These are phyloP conservation scores for Fusarium nisikadoi DNA, from an alignment of 2,329 filamentous ascomycete species.

Conservation along the genomic window DNA sequence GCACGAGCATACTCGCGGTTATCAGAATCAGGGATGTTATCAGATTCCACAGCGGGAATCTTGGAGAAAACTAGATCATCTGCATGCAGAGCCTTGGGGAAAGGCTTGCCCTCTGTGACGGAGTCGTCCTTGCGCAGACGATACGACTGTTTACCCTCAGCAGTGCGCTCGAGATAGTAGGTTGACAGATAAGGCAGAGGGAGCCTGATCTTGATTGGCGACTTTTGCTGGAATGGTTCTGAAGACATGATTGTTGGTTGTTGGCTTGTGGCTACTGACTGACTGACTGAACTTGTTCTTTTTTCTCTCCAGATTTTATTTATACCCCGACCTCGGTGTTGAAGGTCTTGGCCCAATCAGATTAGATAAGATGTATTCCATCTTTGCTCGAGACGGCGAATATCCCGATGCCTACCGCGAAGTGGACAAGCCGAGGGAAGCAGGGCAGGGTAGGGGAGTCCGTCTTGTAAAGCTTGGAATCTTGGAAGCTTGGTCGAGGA, in stretches of 20 bases:
- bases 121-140: constrained; percentile 35
- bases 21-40: constrained; percentile 41
- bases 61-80: constrained; percentile 34
- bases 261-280: constrained; percentile 10
- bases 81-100: constrained; percentile 36
- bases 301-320: constrained; percentile 38
- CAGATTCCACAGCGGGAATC: constrained; percentile 33
- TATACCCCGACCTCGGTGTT: constrained; percentile 34
- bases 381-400: background rate
- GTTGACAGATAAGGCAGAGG: constrained; percentile 39
- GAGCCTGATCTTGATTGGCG: constrained; percentile 57
- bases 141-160: constrained; percentile 32
- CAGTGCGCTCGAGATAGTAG: constrained; percentile 36
- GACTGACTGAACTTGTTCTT: background rate
- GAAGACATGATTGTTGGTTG: constrained; percentile 29
- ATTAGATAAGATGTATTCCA: constrained; percentile 24
- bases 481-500: constrained; percentile 1
- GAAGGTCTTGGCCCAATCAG: constrained; percentile 22
- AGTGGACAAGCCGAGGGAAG: background rate
- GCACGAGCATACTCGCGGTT: constrained; percentile 62
- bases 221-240: constrained; percentile 35
- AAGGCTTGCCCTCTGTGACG: constrained; percentile 27
- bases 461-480: constrained; percentile 24
- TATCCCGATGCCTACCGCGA: constrained; percentile 18
- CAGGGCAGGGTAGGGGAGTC: constrained; percentile 20